Evolutionary conservation across 805 yeast species (phyloP).

Genomic region (Ogataea haglerorum): DNA sequence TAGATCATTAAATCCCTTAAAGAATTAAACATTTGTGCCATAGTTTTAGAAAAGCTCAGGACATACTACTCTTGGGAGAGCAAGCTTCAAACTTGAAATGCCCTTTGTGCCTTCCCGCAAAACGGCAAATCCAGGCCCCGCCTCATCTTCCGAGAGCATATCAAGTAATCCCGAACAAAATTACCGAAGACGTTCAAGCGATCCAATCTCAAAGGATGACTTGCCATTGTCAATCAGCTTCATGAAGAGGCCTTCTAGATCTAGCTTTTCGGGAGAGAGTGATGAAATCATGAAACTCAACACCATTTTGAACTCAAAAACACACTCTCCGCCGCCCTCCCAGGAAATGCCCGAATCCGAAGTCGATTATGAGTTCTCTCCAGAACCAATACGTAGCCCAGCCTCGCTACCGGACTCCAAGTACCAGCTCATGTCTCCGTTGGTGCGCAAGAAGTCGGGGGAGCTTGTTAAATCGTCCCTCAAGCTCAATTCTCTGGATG

Average conservation of each 20-base stretch:
- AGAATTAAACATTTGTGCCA: background rate
- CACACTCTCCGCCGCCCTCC: background rate
- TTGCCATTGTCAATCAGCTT: conserved; percentile 33
- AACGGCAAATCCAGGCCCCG: background rate
- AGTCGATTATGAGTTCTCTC: conserved; percentile 1
- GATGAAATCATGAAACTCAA: conserved; percentile 31
- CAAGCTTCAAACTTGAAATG: conserved; percentile 7
- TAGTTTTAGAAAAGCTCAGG: too few species aligned
- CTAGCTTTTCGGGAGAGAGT: conserved; percentile 22
- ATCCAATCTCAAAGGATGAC: conserved; percentile 20
- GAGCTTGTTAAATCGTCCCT: conserved; percentile 77
- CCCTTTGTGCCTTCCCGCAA: conserved; percentile 23
- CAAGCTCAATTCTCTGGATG: conserved; percentile 37
- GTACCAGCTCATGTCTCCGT: conserved; percentile 28
- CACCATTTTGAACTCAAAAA: conserved; percentile 27
- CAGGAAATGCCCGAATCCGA: background rate
- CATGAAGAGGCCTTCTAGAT: conserved; percentile 32
- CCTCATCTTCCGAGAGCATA: background rate
- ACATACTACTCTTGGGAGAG: background rate
- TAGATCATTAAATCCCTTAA: background rate
- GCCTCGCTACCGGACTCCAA: conserved; percentile 11
- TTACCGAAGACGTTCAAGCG: conserved; percentile 16
- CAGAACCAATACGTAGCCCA: conserved; percentile 9
- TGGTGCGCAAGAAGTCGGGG: conserved; percentile 84
- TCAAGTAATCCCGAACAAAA: background rate